phyloP scores from a whole-genome alignment of 768 basidiomycete genomes.

The Collybiopsis confluens region DNA sequence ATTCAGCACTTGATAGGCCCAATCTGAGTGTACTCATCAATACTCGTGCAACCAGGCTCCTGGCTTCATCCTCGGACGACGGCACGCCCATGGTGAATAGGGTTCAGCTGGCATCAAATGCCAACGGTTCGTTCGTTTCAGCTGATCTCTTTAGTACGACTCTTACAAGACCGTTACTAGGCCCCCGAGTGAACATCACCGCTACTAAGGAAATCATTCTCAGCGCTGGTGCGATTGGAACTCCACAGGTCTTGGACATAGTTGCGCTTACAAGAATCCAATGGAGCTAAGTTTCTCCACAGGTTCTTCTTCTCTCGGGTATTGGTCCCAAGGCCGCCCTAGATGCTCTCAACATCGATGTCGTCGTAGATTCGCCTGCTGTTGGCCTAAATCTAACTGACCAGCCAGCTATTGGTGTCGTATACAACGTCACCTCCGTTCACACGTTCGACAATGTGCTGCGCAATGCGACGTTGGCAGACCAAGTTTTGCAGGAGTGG shows the following conservation, averaged over 20 bases:
- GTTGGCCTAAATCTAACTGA: conserved; percentile 25
- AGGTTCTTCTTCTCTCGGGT: conserved; percentile 16
- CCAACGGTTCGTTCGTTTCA: neutral
- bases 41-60: conserved; percentile 1
- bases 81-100: conserved; percentile 10
- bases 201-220: conserved; percentile 27
- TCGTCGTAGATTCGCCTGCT: conserved; percentile 15
- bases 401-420: conserved; percentile 10
- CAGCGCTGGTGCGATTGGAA: conserved; percentile 25
- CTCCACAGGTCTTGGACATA: conserved; percentile 20
- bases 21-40: conserved; percentile 25
- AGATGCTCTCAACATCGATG: conserved; percentile 5
- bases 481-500: conserved; percentile 24
- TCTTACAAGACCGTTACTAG: conserved; percentile 4
- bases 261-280: too few species aligned
- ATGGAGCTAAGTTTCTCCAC: too few species aligned
- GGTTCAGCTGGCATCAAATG: conserved; percentile 15
- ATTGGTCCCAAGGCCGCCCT: conserved; percentile 17
- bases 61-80: neutral
- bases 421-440: conserved; percentile 8
- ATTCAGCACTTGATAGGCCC: conserved; percentile 19
- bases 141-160: too few species aligned
- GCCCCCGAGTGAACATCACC: conserved; percentile 2
- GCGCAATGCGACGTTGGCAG: conserved; percentile 17
- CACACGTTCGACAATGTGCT: conserved; percentile 15